Evolutionary conservation across 768 basidiomycete genomes (phyloP), one percentile per base, ranked within the genome.

Genomic region (Suillus americanus): DNA sequence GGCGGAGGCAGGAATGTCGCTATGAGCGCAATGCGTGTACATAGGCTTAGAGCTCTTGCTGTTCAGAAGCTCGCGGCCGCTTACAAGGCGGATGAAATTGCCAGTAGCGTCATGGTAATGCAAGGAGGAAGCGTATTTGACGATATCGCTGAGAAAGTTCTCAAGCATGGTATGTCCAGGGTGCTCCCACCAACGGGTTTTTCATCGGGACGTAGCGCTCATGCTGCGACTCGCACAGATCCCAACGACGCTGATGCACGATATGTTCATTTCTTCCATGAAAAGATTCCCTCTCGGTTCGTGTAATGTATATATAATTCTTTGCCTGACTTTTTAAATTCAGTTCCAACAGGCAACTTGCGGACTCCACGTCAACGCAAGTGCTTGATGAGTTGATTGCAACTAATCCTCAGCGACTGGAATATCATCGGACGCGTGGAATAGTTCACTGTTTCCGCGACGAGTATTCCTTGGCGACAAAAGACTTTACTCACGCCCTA

Each of bases 241-340:
- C 91, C 92, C 0, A 79, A 82, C 66, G 90, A 95, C 68, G 68
- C 83, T 10, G 91, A 95, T 69, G 93, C 94, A 14, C 86, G 84
- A 80, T 95, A 95, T 73, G 93, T 96, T 2, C 90, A 95, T 71
- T 96, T 96, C 74, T 96, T 96, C 77, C 94, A 96, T 69, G 94
- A 96, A 73, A 95, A 94, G 79, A 96, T 96, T 68, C 94, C 94
- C 25, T 95, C 94, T 62, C 84, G 94, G 93, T 95, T 66, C 65
- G 83, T 78, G 56, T n/a, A 41, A 23, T 20, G 67, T 48, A 41
- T 28, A 54, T 40, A 65, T 20, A 23, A 40, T 64, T 66, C 1
- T 68, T 60, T 54, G 46, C 46, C 61, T 68, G 61, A 70, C 67
- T 41, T 28, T 72, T 72, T 57, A 46, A 64, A 67, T 59, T 63